Evolutionary conservation across 768 basidiomycete genomes (phyloP).

Genomic region (Leucocoprinus sp.): DNA sequence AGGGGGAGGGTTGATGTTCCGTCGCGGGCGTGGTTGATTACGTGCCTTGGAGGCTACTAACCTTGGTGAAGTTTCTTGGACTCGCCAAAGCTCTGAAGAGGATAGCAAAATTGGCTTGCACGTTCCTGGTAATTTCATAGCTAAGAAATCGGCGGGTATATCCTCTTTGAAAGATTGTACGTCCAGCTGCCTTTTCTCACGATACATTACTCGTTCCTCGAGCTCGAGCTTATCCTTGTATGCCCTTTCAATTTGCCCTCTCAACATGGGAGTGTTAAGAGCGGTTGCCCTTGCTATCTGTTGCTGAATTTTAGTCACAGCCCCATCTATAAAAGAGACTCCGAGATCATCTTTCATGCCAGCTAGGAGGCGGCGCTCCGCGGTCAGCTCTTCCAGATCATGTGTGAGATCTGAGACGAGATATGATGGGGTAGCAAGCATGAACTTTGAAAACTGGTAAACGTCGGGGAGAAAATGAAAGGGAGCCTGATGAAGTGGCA

Average conservation of each 20-base stretch:
- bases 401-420: constrained; percentile 63
- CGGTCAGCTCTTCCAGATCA: constrained; percentile 64
- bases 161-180: constrained; percentile 27
- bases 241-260: constrained; percentile 55
- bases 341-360: constrained; percentile 71
- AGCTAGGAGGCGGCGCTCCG: constrained; percentile 60
- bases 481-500: constrained; percentile 88
- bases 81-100: not conserved
- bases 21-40: constrained; percentile 48
- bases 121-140: constrained; percentile 26
- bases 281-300: constrained; percentile 77
- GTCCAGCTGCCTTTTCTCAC: constrained; percentile 22
- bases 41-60: constrained; percentile 24
- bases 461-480: constrained; percentile 96
- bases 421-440: constrained; percentile 89
- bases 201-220: constrained; percentile 30
- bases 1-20: constrained; percentile 80
- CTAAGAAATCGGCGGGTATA: constrained; percentile 33
- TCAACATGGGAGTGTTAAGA: constrained; percentile 61
- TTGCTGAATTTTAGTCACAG: constrained; percentile 64
- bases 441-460: constrained; percentile 81
- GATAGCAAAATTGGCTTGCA: constrained; percentile 12
- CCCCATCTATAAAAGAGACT: constrained; percentile 70
- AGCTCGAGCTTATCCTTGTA: constrained; percentile 49
- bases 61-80: constrained; percentile 11